These are phyloP conservation scores for Ailanthus altissimus DNA, from an alignment of 345 rosid species.

Conservation along the genomic window DNA sequence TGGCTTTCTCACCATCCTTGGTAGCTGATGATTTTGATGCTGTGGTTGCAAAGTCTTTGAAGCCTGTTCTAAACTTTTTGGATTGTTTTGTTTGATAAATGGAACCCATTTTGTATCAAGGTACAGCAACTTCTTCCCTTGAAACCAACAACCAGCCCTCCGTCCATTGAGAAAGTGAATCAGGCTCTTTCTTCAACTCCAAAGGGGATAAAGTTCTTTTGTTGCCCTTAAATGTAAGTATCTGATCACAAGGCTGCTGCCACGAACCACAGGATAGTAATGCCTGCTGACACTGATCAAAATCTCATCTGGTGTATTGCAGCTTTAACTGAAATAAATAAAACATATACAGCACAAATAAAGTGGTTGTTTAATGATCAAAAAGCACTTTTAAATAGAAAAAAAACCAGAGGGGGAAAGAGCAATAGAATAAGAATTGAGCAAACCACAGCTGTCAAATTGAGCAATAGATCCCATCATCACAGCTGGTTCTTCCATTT, in stretches of 20 bases:
- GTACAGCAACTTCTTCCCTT: conserved; percentile 74
- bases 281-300: conserved; percentile 59
- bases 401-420: not conserved
- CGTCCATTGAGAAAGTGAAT: conserved; percentile 51
- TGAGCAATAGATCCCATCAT: too few relatives aligned
- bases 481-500: conserved; percentile 52
- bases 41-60: conserved; percentile 49
- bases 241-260: conserved; percentile 66
- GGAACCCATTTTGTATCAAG: conserved; percentile 68
- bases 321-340: conserved; percentile 56
- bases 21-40: conserved; percentile 4
- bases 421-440: not conserved
- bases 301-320: conserved; percentile 71
- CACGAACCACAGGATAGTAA: conserved; percentile 52
- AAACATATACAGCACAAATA: not conserved
- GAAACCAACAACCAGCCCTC: conserved; percentile 62
- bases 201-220: conserved; percentile 59
- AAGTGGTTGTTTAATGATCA: not conserved
- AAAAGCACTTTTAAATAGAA: too few relatives aligned
- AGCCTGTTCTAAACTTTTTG: conserved; percentile 51
- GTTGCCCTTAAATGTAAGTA: conserved; percentile 65
- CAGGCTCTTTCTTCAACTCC: conserved; percentile 78
- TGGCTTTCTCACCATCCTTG: not conserved
- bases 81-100: conserved; percentile 40
- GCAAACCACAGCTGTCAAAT: conserved; percentile 60